These are phyloP conservation scores for Alternaria longipes DNA, from an alignment of 2,329 filamentous ascomycete genomes.

Conservation along the genomic window DNA sequence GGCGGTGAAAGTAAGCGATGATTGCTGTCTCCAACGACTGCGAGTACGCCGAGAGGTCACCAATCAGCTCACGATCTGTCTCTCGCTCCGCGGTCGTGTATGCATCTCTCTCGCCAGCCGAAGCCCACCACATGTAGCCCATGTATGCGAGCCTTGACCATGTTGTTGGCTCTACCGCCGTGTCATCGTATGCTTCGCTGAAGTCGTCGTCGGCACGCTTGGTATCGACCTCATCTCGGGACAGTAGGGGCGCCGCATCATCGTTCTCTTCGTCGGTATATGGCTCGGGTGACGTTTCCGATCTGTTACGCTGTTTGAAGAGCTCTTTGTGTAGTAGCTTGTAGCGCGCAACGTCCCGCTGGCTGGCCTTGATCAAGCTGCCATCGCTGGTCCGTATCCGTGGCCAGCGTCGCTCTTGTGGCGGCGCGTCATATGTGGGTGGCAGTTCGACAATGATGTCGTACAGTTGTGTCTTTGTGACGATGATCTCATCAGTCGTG, in stretches of 20 bases:
- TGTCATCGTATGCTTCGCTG: constrained; percentile 48
- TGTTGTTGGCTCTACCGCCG: constrained; percentile 64
- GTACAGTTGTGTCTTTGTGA: constrained; percentile 85
- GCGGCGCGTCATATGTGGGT: constrained; percentile 63
- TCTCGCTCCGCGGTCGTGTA: constrained; percentile 64
- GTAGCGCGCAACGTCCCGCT: constrained; percentile 84
- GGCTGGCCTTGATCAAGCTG: constrained; percentile 79
- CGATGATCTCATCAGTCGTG: constrained; percentile 92
- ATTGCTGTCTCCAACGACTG: constrained; percentile 70
- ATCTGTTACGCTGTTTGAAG: constrained; percentile 43
- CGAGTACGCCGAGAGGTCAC: constrained; percentile 55
- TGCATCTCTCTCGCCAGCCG: constrained; percentile 75
- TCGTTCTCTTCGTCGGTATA: constrained; percentile 37
- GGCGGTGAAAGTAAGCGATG: constrained; percentile 82
- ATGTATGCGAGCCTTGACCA: constrained; percentile 81
- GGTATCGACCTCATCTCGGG: constrained; percentile 34
- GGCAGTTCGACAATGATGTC: constrained; percentile 90
- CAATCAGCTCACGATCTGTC: constrained; percentile 57
- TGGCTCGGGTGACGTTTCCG: constrained; percentile 29
- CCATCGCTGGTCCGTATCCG: constrained; percentile 72
- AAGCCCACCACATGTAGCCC: constrained; percentile 91
- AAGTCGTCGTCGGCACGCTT: constrained; percentile 45
- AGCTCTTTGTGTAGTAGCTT: constrained; percentile 48
- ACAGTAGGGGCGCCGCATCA: constrained; percentile 34
- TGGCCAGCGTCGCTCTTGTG: constrained; percentile 73